phyloP scores from a whole-genome alignment of 441 rosid species.

The Geranium incanum region DNA sequence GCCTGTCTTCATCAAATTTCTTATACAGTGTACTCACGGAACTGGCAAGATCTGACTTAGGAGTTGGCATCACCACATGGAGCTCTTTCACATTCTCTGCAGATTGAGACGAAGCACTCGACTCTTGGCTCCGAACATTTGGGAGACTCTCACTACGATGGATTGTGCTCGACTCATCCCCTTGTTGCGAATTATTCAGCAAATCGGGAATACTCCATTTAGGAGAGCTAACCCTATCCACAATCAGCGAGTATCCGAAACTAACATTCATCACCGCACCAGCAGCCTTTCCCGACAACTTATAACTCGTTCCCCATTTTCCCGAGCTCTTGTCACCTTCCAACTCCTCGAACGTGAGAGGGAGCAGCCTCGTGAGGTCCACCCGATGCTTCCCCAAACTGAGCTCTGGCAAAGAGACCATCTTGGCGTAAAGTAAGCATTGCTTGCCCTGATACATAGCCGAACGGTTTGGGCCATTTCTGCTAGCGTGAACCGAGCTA shows the following conservation, averaged over 20 bases:
- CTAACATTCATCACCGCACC: constrained; percentile 75
- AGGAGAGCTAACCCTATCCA: constrained; percentile 30
- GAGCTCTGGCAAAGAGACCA: constrained; percentile 51
- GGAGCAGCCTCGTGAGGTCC: constrained; percentile 85
- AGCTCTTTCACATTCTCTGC: constrained; percentile 66
- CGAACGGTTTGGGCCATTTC: constrained; percentile 78
- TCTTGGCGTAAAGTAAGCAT: constrained; percentile 67
- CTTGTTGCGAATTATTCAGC: background rate
- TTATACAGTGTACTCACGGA: constrained; percentile 32
- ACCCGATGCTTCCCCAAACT: constrained; percentile 92
- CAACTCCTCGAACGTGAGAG: constrained; percentile 81
- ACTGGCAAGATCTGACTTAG: constrained; percentile 39
- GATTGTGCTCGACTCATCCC: constrained; percentile 28
- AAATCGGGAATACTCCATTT: constrained; percentile 25
- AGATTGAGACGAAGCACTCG: constrained; percentile 25
- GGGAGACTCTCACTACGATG: constrained; percentile 46
- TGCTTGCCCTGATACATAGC: constrained; percentile 92
- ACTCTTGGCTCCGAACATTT: constrained; percentile 26
- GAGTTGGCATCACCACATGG: constrained; percentile 54
- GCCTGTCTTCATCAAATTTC: constrained; percentile 51
- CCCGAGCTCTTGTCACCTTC: constrained; percentile 87
- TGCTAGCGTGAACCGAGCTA: constrained; percentile 67
- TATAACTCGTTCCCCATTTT: constrained; percentile 86
- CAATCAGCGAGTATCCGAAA: constrained; percentile 71
- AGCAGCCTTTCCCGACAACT: constrained; percentile 66